Evolutionary conservation across 2,329 filamentous ascomycete genomes (phyloP), one percentile per base, ranked within the genome.

Genomic region (Microsporum canis): DNA sequence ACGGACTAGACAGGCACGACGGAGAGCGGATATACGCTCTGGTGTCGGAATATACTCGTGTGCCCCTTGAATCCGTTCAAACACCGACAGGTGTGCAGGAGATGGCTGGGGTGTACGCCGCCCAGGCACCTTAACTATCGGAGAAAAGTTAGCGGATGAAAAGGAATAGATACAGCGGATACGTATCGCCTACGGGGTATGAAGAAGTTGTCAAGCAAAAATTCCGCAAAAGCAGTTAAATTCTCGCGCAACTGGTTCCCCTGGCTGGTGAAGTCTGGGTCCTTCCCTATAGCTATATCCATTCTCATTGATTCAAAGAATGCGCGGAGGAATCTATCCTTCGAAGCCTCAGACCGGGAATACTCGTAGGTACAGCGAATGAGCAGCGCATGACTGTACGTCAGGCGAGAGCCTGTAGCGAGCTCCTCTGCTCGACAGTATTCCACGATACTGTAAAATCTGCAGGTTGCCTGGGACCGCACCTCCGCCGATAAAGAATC

Each of bases 1-100:
- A 55, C 65, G 65, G 41, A 62, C 57, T 10, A 65, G 61, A 60
- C 65, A 64, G 31, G 43, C 41, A n/a, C 61, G 56, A 60, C 62
- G 63, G 45, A 66, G 61, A 41, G 36, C 29, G 38, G 65, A 60
- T 57, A 65, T 17, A 43, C 62, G 63, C 23, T 64, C 45, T 49
- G 62, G 59, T 17, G 62, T 66, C 57, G 47, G 58, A 23, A 29
- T 27, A 47, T 23, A 23, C n/a, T 29, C 43, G n/a, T 41, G 12
- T n/a, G 38, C 10, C n/a, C 3, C 38, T 41, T 12, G 38, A 14
- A 41, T 14, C n/a, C 12, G 10, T 41, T 41, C 10, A 14, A 41
- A 14, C 10, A 14, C 38, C 1, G 38, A 41, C 38, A 41, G 10
- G n/a, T 41, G 10, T 12, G 38, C 38, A 3, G 38, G 38, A 5